Evolutionary conservation across 441 rosid species (phyloP).

Genomic region (California macrophylla): DNA sequence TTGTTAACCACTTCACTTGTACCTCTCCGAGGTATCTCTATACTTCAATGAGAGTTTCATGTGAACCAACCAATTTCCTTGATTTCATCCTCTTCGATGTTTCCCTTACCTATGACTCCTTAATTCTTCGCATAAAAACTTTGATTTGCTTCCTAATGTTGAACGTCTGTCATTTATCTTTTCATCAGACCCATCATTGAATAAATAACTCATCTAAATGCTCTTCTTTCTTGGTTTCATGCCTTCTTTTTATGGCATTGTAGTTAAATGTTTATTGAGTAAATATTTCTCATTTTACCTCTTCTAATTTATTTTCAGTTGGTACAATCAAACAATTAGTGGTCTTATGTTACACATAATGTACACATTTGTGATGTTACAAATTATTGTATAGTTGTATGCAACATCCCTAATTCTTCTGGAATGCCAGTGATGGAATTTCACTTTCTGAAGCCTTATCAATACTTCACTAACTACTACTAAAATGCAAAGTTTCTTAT

Average conservation of each 20-base stretch:
- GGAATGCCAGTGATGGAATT: not conserved
- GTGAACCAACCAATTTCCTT: too few species aligned
- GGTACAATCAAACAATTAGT: not conserved
- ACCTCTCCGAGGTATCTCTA: too few species aligned
- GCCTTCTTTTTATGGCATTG: not conserved
- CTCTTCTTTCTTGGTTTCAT: not conserved
- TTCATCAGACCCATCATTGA: too few species aligned
- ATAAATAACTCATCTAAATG: too few species aligned
- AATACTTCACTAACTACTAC: not conserved
- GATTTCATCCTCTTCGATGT: too few species aligned
- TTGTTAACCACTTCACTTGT: too few species aligned
- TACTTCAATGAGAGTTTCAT: too few species aligned
- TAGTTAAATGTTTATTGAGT: not conserved
- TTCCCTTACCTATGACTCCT: too few species aligned
- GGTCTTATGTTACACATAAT: not conserved
- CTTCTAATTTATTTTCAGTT: not conserved
- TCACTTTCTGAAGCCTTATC: not conserved
- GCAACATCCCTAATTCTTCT: not conserved
- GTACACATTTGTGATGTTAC: not conserved
- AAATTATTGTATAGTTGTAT: not conserved
- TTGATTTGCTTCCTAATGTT: too few species aligned
- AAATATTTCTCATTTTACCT: conserved; percentile 4
- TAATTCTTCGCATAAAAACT: too few species aligned
- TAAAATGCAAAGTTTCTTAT: not conserved
- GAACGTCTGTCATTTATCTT: too few species aligned